Percentiles rank a stretch among this genome's conserved stretches.
phyloP scores from a whole-genome alignment of 169 alveolate genomes.

The Plasmodium knowlesi region DNA sequence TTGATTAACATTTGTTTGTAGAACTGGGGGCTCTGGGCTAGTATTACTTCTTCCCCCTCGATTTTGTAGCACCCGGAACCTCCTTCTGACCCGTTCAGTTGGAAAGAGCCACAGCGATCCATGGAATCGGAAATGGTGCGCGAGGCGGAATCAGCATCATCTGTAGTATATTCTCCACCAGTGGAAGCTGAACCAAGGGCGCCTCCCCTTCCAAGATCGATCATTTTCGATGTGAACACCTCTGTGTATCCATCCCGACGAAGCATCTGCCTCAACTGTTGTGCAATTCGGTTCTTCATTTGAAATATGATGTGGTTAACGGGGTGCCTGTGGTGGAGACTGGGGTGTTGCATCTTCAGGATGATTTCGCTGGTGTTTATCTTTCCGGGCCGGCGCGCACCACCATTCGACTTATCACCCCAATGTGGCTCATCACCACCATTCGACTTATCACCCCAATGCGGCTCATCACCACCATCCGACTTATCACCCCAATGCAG shows the following conservation, averaged over 20 bases:
- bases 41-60: conserved; percentile 21
- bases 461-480: not conserved
- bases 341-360: not conserved
- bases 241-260: conserved; percentile 22
- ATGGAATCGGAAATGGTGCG: not conserved
- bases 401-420: not conserved
- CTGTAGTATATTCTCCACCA: not conserved
- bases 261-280: not conserved
- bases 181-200: not conserved
- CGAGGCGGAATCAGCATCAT: not conserved
- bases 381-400: not conserved
- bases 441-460: not conserved
- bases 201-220: not conserved
- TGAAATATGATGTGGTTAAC: conserved; percentile 20
- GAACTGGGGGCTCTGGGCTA: conserved; percentile 61
- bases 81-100: conserved; percentile 38
- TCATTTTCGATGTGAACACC: conserved; percentile 25
- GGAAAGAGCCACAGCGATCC: not conserved
- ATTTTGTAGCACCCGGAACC: conserved; percentile 23
- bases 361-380: not conserved
- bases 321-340: conserved; percentile 18
- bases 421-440: not conserved
- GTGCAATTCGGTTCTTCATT: conserved; percentile 2
- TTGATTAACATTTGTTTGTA: conserved; percentile 56
- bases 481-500: not conserved